Evolutionary conservation across 1,139 yeast genomes (phyloP).

Genomic region (Scheffersomyces titani): DNA sequence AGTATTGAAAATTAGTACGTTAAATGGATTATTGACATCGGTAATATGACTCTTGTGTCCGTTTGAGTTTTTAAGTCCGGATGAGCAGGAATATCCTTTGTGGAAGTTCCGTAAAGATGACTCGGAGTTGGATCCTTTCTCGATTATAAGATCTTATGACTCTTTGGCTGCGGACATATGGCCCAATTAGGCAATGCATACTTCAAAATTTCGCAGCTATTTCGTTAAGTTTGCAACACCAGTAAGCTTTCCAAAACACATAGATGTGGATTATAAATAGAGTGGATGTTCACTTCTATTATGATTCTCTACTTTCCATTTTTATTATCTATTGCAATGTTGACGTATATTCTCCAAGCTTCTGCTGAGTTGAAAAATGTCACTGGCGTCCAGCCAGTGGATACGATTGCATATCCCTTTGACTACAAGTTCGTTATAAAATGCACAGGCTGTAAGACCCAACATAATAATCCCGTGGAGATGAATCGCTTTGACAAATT

Average conservation of each 20-base stretch:
- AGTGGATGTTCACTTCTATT: background rate
- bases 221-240: background rate
- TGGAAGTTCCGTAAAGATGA: background rate
- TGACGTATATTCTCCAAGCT: conserved; percentile 6
- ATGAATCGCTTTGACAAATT: conserved; percentile 18
- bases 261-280: background rate
- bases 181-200: background rate
- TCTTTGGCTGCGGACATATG: background rate
- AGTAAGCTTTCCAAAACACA: background rate
- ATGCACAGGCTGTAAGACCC: conserved; percentile 18
- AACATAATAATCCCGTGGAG: conserved; percentile 18
- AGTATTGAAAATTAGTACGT: background rate
- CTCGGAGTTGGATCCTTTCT: background rate
- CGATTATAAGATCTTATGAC: background rate
- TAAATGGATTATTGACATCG: background rate
- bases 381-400: conserved; percentile 17
- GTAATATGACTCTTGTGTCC: background rate
- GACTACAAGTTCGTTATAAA: conserved; percentile 19
- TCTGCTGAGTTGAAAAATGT: conserved; percentile 17
- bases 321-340: conserved; percentile 1
- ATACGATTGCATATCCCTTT: conserved; percentile 15
- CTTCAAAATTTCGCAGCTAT: background rate
- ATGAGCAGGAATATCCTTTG: background rate
- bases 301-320: background rate
- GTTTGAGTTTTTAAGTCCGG: background rate